phyloP scores from a whole-genome alignment of 352 stramenopile genomes.

The Globisporangium megalacanthum region DNA sequence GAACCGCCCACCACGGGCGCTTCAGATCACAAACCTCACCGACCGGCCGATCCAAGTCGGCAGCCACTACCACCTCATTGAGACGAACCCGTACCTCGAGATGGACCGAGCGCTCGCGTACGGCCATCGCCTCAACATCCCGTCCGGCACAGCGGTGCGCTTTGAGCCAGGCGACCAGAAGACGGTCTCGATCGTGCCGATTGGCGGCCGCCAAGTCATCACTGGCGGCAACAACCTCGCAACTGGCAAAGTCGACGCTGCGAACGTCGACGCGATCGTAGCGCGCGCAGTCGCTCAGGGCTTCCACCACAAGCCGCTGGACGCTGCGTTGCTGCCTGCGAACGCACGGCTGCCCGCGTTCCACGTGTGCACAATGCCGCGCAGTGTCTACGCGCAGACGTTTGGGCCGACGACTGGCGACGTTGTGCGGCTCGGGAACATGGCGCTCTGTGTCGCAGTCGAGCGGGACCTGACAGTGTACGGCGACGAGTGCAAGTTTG shows the following conservation, averaged over 20 bases:
- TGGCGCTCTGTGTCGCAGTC: slow-evolving; percentile 86
- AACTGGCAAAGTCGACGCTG: slow-evolving; percentile 62
- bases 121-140: slow-evolving; percentile 94
- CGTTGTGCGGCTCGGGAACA: slow-evolving; percentile 91
- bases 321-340: slow-evolving; percentile 19
- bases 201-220: slow-evolving; percentile 88
- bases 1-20: slow-evolving; percentile 54
- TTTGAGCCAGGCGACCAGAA: slow-evolving; percentile 97
- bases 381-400: slow-evolving; percentile 83
- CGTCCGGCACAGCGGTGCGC: slow-evolving; percentile 88
- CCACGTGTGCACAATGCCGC: slow-evolving; percentile 45
- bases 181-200: slow-evolving; percentile 91
- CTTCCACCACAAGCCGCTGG: slow-evolving; percentile 54
- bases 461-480: slow-evolving; percentile 87
- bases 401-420: slow-evolving; percentile 95
- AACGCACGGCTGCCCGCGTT: slow-evolving; percentile 24
- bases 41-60: slow-evolving; percentile 94
- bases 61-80: slow-evolving; percentile 95
- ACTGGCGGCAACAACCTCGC: slow-evolving; percentile 88
- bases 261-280: slow-evolving; percentile 56
- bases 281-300: slow-evolving; percentile 36
- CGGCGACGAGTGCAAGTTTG: slow-evolving; percentile 92
- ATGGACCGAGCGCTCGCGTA: slow-evolving; percentile 92
- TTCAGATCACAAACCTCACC: slow-evolving; percentile 94
- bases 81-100: slow-evolving; percentile 93